Evolutionary conservation across 495 filamentous ascomycete species (phyloP).

Genomic region (Xylaria venustula): DNA sequence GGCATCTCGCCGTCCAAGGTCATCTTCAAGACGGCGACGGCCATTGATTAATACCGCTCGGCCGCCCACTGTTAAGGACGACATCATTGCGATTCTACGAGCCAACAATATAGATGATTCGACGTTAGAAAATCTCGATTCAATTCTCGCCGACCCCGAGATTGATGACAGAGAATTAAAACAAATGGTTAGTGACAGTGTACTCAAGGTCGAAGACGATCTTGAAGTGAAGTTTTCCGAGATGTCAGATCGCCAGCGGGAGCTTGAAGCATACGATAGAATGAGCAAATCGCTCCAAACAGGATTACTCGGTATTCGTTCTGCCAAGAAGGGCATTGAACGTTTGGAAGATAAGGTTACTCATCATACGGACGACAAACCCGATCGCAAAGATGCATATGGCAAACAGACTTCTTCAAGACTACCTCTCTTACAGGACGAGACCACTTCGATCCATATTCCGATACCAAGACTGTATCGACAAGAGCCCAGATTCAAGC

Average conservation of each 20-base stretch:
- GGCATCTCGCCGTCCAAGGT: conserved; percentile 23
- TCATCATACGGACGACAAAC: conserved; percentile 25
- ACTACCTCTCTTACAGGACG: conserved; percentile 16
- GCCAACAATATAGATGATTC: conserved; percentile 53
- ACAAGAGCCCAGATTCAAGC: conserved; percentile 42
- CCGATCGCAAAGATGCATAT: not conserved
- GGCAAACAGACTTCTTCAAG: conserved; percentile 4
- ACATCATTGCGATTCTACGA: conserved; percentile 47
- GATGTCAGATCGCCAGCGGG: conserved; percentile 38
- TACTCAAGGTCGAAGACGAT: conserved; percentile 36
- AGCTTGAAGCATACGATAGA: conserved; percentile 53
- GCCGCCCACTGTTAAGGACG: conserved; percentile 47
- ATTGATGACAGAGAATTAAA: conserved; percentile 23
- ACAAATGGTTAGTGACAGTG: conserved; percentile 26
- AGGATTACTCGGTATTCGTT: conserved; percentile 60
- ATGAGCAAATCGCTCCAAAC: conserved; percentile 60
- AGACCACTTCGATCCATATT: conserved; percentile 42
- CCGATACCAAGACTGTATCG: conserved; percentile 61
- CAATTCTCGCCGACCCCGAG: conserved; percentile 34
- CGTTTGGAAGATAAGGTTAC: conserved; percentile 62
- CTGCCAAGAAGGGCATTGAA: conserved; percentile 65
- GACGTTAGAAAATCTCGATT: conserved; percentile 50
- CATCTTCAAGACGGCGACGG: conserved; percentile 34
- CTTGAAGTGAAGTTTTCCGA: conserved; percentile 26
- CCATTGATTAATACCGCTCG: conserved; percentile 48